These are phyloP conservation scores for Funneliformis geosporum DNA, from an alignment of 192 early-diverging fungal genomes.

Conservation along the genomic window DNA sequence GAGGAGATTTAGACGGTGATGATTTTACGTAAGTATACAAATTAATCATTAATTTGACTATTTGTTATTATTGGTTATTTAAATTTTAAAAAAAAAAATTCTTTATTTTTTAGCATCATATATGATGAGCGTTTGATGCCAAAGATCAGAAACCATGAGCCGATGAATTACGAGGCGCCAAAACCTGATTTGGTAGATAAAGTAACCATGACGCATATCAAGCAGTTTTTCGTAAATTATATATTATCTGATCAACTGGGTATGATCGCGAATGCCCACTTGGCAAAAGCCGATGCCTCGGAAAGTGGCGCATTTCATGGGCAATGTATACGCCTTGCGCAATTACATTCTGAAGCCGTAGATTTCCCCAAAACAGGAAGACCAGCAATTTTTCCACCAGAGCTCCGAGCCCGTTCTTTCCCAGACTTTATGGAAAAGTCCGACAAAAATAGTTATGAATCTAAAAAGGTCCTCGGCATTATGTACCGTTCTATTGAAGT, in stretches of 20 bases:
- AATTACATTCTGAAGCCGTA: slow-evolving; percentile 71
- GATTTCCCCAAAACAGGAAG: slow-evolving; percentile 74
- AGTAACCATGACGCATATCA: slow-evolving; percentile 52
- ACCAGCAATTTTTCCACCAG: slow-evolving; percentile 50
- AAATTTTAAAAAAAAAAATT: not conserved
- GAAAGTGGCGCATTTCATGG: slow-evolving; percentile 50
- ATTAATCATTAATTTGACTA: not conserved
- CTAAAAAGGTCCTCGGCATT: slow-evolving; percentile 52
- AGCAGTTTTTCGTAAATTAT: slow-evolving; percentile 69
- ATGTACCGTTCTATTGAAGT: slow-evolving; percentile 56
- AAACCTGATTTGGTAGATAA: slow-evolving; percentile 34
- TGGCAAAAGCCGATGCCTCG: slow-evolving; percentile 60
- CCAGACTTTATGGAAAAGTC: slow-evolving; percentile 79
- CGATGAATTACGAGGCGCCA: slow-evolving; percentile 58
- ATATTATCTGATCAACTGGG: slow-evolving; percentile 67
- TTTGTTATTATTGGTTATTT: too few species aligned
- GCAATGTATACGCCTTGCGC: slow-evolving; percentile 59
- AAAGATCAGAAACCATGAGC: slow-evolving; percentile 34
- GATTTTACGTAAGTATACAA: slow-evolving; percentile 55
- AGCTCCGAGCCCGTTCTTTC: slow-evolving; percentile 46
- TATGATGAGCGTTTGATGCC: slow-evolving; percentile 59
- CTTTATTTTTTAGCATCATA: slow-evolving; percentile 43
- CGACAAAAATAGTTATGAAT: slow-evolving; percentile 52
- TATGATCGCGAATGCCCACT: slow-evolving; percentile 66
- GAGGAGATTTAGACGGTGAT: slow-evolving; percentile 86